Base-by-base conservation (phyloP, 164 flowering plant species). In the Vitis rupestris region DNA sequence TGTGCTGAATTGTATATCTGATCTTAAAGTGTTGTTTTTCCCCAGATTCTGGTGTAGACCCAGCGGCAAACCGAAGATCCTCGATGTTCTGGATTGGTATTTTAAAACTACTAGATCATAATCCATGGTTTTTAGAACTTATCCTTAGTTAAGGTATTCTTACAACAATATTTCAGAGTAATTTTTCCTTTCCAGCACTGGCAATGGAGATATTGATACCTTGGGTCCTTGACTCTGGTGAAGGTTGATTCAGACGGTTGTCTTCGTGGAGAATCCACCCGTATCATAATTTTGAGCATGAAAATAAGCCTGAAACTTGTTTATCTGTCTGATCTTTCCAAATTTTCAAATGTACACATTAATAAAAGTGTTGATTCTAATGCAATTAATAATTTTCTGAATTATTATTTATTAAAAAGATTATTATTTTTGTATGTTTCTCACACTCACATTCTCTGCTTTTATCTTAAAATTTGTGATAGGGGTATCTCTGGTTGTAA, bases 171-270 rank as follows among this genome's bases (percentile, higher is more conserved):
- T 15, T 67, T n/a, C 16, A 37, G 52, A 67, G 30, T 2, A 19
- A 30, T 66, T 64, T 47, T 58, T 6, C 62, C 44, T 29, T 68
- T 61, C 50, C 79, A 95, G 99, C 72, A 93, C 97, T 52, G 98
- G 99, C 13, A 93, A 98, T 86, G 97, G 99, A 53, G 99, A 95
- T 80, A 73, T 92, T 78, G 98, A 91, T 80, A 95, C 92, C 0
- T 91, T 97, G 59, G 23, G 23, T 19, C 23, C 23, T 19, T 19
- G 23, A 88, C 83, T 55, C 88, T 91, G 64, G 97, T 91, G 70
- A 93, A 84, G 78, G 92, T 92, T 65, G 91, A 88, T 84, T 85
- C 69, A 15, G 80, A 90, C 82, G 92, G 99, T 66, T 74, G 68
- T 70, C 93, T 95, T 59, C 50, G 57, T 47, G 99, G 99, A 72